Percentiles rank a stretch among this genome's conserved stretches.
phyloP scores from a whole-genome alignment of 371 early-diverging fungal species.

The Lichtheimia ramosa region DNA sequence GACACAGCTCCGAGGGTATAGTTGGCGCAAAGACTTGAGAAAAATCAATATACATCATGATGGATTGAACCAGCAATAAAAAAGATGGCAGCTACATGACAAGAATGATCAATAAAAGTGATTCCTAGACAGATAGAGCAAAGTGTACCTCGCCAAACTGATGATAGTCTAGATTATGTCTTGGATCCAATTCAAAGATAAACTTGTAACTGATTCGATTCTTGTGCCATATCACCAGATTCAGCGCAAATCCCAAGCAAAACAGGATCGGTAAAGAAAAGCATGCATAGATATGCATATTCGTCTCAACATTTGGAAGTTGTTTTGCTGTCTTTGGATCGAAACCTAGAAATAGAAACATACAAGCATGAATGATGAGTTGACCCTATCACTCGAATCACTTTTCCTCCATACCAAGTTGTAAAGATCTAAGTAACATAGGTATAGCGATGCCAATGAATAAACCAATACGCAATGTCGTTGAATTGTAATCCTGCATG shows the following conservation, averaged over 20 bases:
- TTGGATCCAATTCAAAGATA: slow-evolving; percentile 83
- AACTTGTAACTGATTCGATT: slow-evolving; percentile 82
- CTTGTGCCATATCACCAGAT: slow-evolving; percentile 70
- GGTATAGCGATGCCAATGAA: slow-evolving; percentile 62
- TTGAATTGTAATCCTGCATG: slow-evolving; percentile 27
- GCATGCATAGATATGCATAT: slow-evolving; percentile 72
- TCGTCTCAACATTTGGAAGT: slow-evolving; percentile 29
- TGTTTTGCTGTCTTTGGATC: slow-evolving; percentile 29
- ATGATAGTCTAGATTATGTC: slow-evolving; percentile 71
- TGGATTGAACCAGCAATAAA: slow-evolving; percentile 52
- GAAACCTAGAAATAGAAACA: slow-evolving; percentile 7
- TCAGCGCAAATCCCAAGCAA: slow-evolving; percentile 64
- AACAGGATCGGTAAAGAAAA: slow-evolving; percentile 67
- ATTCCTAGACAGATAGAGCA: too few species aligned
- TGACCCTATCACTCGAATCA: too few species aligned
- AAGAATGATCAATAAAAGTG: too few species aligned
- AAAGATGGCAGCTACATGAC: slow-evolving; percentile 58
- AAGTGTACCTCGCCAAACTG: slow-evolving; percentile 76
- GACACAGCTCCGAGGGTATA: slow-evolving; percentile 56
- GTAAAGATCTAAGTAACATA: slow-evolving; percentile 40
- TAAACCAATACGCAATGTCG: slow-evolving; percentile 52
- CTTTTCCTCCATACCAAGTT: slow-evolving; percentile 9
- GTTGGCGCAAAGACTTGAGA: slow-evolving; percentile 31
- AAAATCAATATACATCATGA: slow-evolving; percentile 59
- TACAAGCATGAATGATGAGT: background rate